phyloP scores from a whole-genome alignment of 2,329 filamentous ascomycete species.

The Paecilomyces sp. region DNA sequence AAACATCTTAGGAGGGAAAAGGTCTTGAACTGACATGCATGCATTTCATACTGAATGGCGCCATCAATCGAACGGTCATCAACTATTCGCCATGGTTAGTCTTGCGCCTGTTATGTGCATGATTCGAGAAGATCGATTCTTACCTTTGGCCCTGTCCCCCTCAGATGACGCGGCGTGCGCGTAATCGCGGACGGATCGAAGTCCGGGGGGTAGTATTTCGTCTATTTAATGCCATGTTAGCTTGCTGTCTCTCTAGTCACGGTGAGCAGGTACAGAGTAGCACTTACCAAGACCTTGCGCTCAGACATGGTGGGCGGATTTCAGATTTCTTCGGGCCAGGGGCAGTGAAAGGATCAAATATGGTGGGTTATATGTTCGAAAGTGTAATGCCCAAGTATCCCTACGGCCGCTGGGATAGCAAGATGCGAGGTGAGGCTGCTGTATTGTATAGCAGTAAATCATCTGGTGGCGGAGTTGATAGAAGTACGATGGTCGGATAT shows the following conservation, averaged over 20 bases:
- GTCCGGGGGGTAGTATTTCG: conserved; percentile 58
- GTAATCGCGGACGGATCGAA: conserved; percentile 83
- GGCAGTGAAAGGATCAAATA: neutral
- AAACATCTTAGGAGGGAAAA: neutral
- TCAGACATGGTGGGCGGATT: conserved; percentile 61
- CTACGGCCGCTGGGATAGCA: neutral
- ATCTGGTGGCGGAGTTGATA: neutral
- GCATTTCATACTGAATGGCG: conserved; percentile 76
- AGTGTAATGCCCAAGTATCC: neutral
- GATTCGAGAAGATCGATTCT: neutral
- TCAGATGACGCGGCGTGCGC: conserved; percentile 52
- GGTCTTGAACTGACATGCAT: conserved; percentile 17
- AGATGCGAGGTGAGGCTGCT: neutral
- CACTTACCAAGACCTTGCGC: conserved; percentile 60
- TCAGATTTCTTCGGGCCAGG: neutral
- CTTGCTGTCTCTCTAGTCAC: neutral
- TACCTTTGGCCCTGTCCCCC: conserved; percentile 59
- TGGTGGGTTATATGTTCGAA: neutral
- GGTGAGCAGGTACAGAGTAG: neutral
- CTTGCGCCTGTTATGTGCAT: neutral
- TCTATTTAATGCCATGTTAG: conserved; percentile 2
- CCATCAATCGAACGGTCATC: conserved; percentile 85
- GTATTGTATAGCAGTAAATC: neutral
- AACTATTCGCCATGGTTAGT: conserved; percentile 29
- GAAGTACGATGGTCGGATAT: neutral